These are phyloP conservation scores for Tylopilus felleus DNA, from an alignment of 768 basidiomycete species.

Conservation along the genomic window DNA sequence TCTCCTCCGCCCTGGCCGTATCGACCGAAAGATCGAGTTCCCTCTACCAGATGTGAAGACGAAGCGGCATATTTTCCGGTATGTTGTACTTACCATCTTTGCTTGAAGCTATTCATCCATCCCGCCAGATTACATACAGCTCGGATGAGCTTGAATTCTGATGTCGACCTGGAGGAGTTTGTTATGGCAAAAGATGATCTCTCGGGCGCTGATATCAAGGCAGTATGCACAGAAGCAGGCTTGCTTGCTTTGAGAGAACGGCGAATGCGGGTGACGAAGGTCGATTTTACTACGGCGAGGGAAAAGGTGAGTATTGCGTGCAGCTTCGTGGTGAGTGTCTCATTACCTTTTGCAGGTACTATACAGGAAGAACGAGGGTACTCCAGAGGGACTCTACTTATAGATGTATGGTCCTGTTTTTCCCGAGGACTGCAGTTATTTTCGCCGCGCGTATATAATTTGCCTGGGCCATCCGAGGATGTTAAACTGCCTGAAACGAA, in stretches of 20 bases:
- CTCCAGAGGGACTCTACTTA: slow-evolving; percentile 84
- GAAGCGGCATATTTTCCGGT: slow-evolving; percentile 98
- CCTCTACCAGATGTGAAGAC: slow-evolving; percentile 98
- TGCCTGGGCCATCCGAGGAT: not conserved
- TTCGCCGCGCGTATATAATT: not conserved
- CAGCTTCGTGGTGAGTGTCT: slow-evolving; percentile 6
- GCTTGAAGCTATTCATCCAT: slow-evolving; percentile 5
- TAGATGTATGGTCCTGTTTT: slow-evolving; percentile 33
- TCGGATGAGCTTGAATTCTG: slow-evolving; percentile 84
- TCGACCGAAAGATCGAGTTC: slow-evolving; percentile 98
- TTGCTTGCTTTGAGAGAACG: slow-evolving; percentile 90
- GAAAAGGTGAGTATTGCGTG: slow-evolving; percentile 68
- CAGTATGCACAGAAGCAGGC: slow-evolving; percentile 98
- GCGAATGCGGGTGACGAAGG: slow-evolving; percentile 90
- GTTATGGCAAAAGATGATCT: slow-evolving; percentile 95
- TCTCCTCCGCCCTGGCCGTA: slow-evolving; percentile 95
- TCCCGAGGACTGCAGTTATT: not conserved
- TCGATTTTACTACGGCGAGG: slow-evolving; percentile 84
- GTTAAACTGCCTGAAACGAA: not conserved
- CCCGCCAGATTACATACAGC: slow-evolving; percentile 76
- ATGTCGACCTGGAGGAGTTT: slow-evolving; percentile 95
- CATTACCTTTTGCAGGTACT: slow-evolving; percentile 51
- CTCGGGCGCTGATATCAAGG: slow-evolving; percentile 98
- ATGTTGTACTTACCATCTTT: slow-evolving; percentile 12
- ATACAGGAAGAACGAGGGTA: slow-evolving; percentile 97